Evolutionary conservation across 805 yeast genomes (phyloP).

Genomic region (Kluyveromyces dobzhanskii): DNA sequence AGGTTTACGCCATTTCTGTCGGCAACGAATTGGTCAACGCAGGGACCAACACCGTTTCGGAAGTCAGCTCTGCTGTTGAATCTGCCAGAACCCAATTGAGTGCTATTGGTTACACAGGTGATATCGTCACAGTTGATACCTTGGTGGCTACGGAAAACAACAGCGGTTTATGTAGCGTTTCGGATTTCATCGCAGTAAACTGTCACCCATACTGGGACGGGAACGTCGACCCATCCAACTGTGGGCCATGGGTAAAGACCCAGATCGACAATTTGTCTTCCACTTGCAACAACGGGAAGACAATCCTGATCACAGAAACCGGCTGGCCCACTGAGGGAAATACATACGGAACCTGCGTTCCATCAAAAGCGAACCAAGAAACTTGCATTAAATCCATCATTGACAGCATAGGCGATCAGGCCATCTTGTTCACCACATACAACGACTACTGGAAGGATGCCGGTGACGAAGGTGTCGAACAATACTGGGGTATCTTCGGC

Average conservation of each 20-base stretch:
- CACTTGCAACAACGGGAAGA: constrained; percentile 40
- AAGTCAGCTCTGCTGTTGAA: constrained; percentile 49
- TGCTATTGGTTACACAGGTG: constrained; percentile 63
- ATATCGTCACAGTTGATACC: constrained; percentile 73
- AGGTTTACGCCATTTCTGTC: constrained; percentile 39
- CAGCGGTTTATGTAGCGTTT: constrained; percentile 56
- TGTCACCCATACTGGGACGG: constrained; percentile 73
- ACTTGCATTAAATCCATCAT: constrained; percentile 57
- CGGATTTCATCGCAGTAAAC: constrained; percentile 72
- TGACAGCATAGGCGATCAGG: constrained; percentile 44
- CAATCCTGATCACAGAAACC: constrained; percentile 60
- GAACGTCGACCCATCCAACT: constrained; percentile 44
- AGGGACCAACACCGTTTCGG: constrained; percentile 43
- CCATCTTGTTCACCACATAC: constrained; percentile 62
- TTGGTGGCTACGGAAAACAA: constrained; percentile 51
- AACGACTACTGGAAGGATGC: constrained; percentile 78
- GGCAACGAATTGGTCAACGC: constrained; percentile 75
- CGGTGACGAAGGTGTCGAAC: constrained; percentile 76
- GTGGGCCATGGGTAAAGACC: constrained; percentile 56
- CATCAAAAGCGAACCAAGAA: constrained; percentile 54
- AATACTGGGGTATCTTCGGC: constrained; percentile 59
- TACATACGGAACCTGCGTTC: constrained; percentile 58
- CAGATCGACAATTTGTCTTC: constrained; percentile 45
- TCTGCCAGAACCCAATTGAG: constrained; percentile 45
- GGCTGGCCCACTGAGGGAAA: constrained; percentile 73